Evolutionary conservation across 2,329 filamentous ascomycete genomes (phyloP).

Genomic region (Bipolaris sorokiniana): DNA sequence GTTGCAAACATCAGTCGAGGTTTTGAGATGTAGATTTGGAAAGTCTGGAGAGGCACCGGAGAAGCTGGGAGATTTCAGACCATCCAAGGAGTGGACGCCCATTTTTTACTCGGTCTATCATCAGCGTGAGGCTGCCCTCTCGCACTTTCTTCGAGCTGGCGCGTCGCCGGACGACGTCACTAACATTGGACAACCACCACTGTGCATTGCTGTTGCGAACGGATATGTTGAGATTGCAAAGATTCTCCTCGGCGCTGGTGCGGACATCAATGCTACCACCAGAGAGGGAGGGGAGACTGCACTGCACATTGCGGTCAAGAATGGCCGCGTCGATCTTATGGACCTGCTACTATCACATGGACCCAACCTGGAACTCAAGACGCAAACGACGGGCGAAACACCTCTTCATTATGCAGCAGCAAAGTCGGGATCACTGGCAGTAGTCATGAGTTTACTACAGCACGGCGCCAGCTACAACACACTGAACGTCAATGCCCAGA

Average conservation of each 20-base stretch:
- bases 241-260: conserved; percentile 38
- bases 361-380: conserved; percentile 32
- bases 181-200: conserved; percentile 29
- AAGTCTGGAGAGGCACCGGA: conserved; percentile 21
- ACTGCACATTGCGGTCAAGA: conserved; percentile 41
- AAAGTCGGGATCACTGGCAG: conserved; percentile 29
- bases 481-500: conserved; percentile 27
- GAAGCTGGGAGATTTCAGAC: conserved; percentile 16
- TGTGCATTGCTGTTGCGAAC: conserved; percentile 38
- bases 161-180: conserved; percentile 35
- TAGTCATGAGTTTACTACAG: conserved; percentile 34
- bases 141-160: conserved; percentile 38
- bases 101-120: conserved; percentile 41
- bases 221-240: conserved; percentile 35
- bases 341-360: conserved; percentile 32
- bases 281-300: conserved; percentile 37
- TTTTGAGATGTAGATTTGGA: conserved; percentile 40
- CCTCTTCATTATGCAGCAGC: conserved; percentile 43
- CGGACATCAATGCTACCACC: conserved; percentile 30
- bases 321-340: conserved; percentile 32
- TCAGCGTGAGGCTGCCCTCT: conserved; percentile 41
- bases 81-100: conserved; percentile 41
- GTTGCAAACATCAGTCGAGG: conserved; percentile 41
- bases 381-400: conserved; percentile 35
- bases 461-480: conserved; percentile 37